Evolutionary conservation across 1,284 basidiomycete genomes (phyloP).

Genomic region (Schizophyllum commune): DNA sequence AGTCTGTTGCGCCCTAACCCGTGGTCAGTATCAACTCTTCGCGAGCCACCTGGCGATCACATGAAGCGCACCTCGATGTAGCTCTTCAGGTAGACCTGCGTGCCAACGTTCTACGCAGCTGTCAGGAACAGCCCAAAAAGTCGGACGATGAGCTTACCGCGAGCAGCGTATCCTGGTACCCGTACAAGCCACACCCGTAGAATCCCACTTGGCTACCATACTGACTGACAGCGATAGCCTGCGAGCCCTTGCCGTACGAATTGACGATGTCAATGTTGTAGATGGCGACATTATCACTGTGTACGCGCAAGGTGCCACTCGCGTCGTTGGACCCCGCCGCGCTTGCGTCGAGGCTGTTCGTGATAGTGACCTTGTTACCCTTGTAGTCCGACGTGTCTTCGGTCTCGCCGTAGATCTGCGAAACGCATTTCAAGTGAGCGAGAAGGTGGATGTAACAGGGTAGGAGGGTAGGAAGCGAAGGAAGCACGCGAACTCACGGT

Average conservation of each 20-base stretch:
- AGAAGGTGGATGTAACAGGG: background rate
- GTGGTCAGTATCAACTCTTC: background rate
- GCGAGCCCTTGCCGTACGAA: slow-evolving; percentile 40
- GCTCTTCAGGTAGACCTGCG: slow-evolving; percentile 38
- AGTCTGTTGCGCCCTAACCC: slow-evolving; percentile 43
- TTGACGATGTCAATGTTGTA: slow-evolving; percentile 53
- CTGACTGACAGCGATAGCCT: slow-evolving; percentile 48
- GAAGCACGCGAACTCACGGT: slow-evolving; percentile 21
- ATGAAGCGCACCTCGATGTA: slow-evolving; percentile 35
- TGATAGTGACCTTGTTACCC: slow-evolving; percentile 36
- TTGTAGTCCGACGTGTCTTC: slow-evolving; percentile 27
- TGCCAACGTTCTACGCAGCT: slow-evolving; percentile 33
- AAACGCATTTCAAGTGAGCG: background rate
- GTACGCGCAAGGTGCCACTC: slow-evolving; percentile 45
- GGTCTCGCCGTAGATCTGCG: slow-evolving; percentile 41
- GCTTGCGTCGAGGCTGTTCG: slow-evolving; percentile 32
- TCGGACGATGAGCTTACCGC: slow-evolving; percentile 3
- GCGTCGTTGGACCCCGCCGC: slow-evolving; percentile 44
- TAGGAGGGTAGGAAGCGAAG: no score
- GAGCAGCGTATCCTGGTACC: slow-evolving; percentile 39
- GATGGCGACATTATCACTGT: slow-evolving; percentile 42
- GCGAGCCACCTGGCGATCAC: background rate
- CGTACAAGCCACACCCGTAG: slow-evolving; percentile 45
- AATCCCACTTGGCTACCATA: slow-evolving; percentile 42
- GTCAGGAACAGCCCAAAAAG: background rate